Base-by-base conservation (phyloP, 495 filamentous ascomycete species). In the Evernia prunastri region DNA sequence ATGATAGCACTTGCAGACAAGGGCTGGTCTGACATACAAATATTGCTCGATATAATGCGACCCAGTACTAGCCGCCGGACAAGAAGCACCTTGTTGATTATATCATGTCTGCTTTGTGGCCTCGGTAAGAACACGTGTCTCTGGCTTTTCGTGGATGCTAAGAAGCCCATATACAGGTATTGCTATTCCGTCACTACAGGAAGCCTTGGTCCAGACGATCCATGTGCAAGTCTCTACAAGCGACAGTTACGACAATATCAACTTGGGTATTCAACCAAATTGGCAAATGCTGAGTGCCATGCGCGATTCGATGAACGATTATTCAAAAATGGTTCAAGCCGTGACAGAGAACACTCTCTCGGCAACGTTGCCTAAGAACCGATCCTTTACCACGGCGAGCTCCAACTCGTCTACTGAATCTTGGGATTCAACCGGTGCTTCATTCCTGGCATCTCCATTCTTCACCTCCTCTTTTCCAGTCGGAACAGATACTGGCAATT, bases 381-480 rank as follows among this genome's bases (percentile, higher is more conserved):
- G 9, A n/a, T 33, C 29, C 9, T 9, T 33, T 27, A 11, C 35
- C 29, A 35, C 20, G n/a, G 54, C 54, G 54, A 17, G 31, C 29
- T 56, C 31, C 54, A 29, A 56, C 20, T 35, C 31, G 20, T 33
- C 29, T n/a, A n/a, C 31, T 35, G 12, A 56, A 4, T 35, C 54
- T 27, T 29, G 18, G 20, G 17, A 33, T 23, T n/a, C 29, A 35
- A 36, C 35, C 35, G 35, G 35, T 36, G 35, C 35, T 36, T 36
- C 35, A 4, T 36, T 36, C 10, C 35, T 36, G 35, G 35, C 35
- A 10, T 36, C 35, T 36, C 54, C 17, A 6, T 56, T 56, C 25
- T 58, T 58, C 56, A 58, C n/a, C 23, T 23, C 56, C 20, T 58
- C 35, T 17, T 25, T 58, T 20, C 56, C 56, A 29, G 35, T 37